Conservation (phyloP, 2,329 filamentous ascomycete genomes). For the Cladorrhinum sp. region DNA sequence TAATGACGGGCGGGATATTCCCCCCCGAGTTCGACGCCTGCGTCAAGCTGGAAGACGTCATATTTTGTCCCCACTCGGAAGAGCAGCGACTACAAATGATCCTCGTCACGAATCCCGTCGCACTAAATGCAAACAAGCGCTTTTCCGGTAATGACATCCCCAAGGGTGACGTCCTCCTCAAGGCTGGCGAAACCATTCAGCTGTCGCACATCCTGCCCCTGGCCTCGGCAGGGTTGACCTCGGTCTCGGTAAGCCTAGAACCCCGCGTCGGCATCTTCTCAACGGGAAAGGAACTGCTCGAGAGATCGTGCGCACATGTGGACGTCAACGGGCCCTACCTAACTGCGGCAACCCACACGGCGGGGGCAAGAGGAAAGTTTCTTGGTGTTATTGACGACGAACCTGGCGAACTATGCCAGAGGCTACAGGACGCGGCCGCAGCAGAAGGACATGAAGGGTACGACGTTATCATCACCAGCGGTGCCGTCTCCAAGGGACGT, state of each 20-base stretch:
- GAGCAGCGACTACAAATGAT: constrained; percentile 4
- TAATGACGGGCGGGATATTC: constrained; percentile 33
- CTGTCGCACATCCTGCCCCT: constrained; percentile 9
- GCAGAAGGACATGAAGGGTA: constrained; percentile 9
- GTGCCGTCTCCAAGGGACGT: constrained; percentile 30
- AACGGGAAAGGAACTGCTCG: constrained; percentile 2
- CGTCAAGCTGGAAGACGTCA: constrained; percentile 13
- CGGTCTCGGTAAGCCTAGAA: background rate
- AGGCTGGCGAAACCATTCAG: background rate
- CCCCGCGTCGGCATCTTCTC: constrained; percentile 1
- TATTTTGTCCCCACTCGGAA: background rate
- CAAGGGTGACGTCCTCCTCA: background rate
- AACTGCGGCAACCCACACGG: background rate
- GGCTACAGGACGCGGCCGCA: background rate
- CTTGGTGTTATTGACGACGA: constrained; percentile 11
- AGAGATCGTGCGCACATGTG: background rate
- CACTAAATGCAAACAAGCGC: constrained; percentile 3
- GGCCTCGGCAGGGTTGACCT: background rate
- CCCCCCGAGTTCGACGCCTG: constrained; percentile 21
- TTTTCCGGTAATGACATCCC: constrained; percentile 11
- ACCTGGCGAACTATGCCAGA: background rate
- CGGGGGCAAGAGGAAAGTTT: background rate
- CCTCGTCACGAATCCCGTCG: constrained; percentile 10
- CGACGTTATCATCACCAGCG: constrained; percentile 31
- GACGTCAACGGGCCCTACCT: constrained; percentile 13